Evolutionary conservation across 1,284 basidiomycete species (phyloP).

Genomic region (Sporisorium exsertum): DNA sequence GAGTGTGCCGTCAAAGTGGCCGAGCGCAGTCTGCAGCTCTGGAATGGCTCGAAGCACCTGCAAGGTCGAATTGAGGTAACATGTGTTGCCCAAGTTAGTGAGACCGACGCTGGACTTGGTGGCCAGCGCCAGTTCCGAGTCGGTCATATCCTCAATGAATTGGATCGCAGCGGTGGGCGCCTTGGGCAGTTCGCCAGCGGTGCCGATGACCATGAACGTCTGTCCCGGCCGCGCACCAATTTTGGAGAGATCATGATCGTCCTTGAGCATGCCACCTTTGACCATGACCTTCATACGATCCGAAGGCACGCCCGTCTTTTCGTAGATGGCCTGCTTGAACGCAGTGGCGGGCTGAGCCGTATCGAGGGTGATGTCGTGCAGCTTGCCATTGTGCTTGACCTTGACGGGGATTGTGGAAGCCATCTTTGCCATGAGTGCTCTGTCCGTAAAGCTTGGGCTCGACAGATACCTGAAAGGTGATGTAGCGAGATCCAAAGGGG

Average conservation of each 20-base stretch:
- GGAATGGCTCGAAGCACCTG: constrained; percentile 92
- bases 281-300: constrained; percentile 98
- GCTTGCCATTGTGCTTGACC: constrained; percentile 91
- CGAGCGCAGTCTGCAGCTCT: constrained; percentile 76
- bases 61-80: constrained; percentile 95
- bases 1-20: constrained; percentile 44
- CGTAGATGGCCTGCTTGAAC: constrained; percentile 86
- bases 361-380: constrained; percentile 73
- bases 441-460: background rate
- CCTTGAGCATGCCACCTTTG: constrained; percentile 87
- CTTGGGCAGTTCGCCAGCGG: constrained; percentile 89
- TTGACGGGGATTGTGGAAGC: constrained; percentile 73
- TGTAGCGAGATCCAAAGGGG: background rate
- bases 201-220: constrained; percentile 73
- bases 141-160: constrained; percentile 89
- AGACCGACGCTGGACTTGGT: constrained; percentile 68
- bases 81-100: constrained; percentile 79
- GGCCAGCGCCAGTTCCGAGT: constrained; percentile 81
- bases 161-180: constrained; percentile 82
- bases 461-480: background rate
- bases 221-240: constrained; percentile 78
- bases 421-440: constrained; percentile 65
- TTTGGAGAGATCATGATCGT: constrained; percentile 86
- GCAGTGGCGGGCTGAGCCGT: constrained; percentile 76
- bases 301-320: constrained; percentile 83